Evolutionary conservation across 2,329 filamentous ascomycete species (phyloP), one percentile per base, ranked within the genome.

Genomic region (Venturia nashicola): DNA sequence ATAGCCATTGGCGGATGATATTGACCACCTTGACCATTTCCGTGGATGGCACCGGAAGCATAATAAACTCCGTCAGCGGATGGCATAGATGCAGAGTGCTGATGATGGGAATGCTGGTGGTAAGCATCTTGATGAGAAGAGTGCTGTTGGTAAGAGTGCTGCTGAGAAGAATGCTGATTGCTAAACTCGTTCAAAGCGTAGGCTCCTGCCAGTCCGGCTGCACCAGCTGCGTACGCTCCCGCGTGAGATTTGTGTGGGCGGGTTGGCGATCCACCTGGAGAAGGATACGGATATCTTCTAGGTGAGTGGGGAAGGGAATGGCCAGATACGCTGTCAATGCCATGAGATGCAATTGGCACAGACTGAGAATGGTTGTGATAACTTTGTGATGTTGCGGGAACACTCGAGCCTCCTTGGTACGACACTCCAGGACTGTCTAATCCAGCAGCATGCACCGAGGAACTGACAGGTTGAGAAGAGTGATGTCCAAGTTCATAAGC

Each of bases 141-240:
- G 59, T 66, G 74, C 18, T 57, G 18, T 46, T 46, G 43, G 14
- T 18, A 43, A 32, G 61, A 57, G 20, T 65, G 64, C 20, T 60
- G 40, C 27, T 57, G 51, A 36, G 51, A 46, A 39, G 62, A 61
- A 36, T 64, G 62, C n/a, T 73, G 68, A 63, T 67, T 72, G 65
- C 75, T 34, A 32, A 63, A 34, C 16, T 57, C 51, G 51, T 66
- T 74, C 66, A 76, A 66, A 63, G 74, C 76, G 68, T 82, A 79
- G 5, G 74, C 74, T 23, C 74, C 73, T 54, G 77, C 78, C 36
- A 78, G 69, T n/a, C 75, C 79, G 40, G 78, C 76, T 60, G 75
- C 76, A 57, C 76, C 77, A 67, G 76, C 76, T 66, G 76, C 76
- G 68, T 79, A 78, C 32, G 80, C 67, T 57, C 76, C 76, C 64